Evolutionary conservation across 495 filamentous ascomycete species (phyloP), one percentile per base, ranked within the genome.

Genomic region (Parathielavia hyrcaniae): DNA sequence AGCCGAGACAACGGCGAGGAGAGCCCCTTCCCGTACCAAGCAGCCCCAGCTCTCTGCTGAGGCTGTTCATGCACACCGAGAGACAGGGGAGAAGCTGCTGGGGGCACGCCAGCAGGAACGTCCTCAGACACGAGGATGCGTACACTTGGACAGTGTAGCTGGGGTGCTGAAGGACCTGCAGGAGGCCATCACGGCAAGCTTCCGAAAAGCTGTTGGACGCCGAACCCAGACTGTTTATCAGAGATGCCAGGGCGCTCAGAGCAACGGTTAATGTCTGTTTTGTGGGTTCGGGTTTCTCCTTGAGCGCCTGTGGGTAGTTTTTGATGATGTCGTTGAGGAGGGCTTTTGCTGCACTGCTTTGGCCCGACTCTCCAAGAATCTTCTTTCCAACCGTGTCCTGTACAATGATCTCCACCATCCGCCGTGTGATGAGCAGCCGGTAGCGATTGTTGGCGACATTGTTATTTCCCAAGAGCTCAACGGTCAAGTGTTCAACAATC

Each of bases 101-200:
- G 8, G 93, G 93, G 63, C 89, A 96, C 5, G 90, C 90, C 52
- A 96, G 75, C 7, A 95, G 86, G 65, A 97, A 96, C 9, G 79
- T 83, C 50, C 91, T 90, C 53, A 97, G 72, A 63, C 90, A 95
- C 62, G 86, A 81, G 32, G 93, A 87, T 1, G 89, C 86, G 63
- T 92, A 85, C 2, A 97, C 82, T 68, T 97, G 93, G 8, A 99
- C 91, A 9, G 90, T 91, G 67, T 97, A 97, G 73, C 88, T 97
- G 4, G 91, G 90, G 67, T 99, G 95, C 63, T 95, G 87, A 4
- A 97, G 75, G 12, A 96, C 90, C 65, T 97, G 91, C 38, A 97
- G 76, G 30, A 99, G 77, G 12, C 86, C 89, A 68, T 97, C 93
- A 23, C 91, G 82, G 64, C 89, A 92, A 23, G 74, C 68, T 55